phyloP scores from a whole-genome alignment of 1,139 yeast species.

The Candida sanyaensis region DNA sequence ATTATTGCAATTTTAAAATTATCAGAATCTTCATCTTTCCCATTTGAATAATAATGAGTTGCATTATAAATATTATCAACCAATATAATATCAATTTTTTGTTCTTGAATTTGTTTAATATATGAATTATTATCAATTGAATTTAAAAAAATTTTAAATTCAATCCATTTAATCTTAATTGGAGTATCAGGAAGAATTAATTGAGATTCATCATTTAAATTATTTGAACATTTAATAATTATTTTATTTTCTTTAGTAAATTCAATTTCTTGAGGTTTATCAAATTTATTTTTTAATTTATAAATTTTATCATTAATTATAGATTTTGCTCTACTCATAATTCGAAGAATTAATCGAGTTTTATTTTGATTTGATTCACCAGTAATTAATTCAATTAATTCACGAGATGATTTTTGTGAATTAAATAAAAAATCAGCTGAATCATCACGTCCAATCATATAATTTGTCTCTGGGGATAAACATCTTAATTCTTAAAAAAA shows the following conservation, averaged over 20 bases:
- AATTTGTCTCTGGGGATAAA: slow-evolving; percentile 21
- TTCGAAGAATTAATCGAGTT: slow-evolving; percentile 23
- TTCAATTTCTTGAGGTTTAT: slow-evolving; percentile 18
- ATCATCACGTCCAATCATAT: slow-evolving; percentile 33
- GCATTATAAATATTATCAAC: slow-evolving; percentile 21
- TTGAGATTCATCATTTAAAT: background rate
- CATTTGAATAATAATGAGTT: slow-evolving; percentile 23
- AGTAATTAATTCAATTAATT: slow-evolving; percentile 23
- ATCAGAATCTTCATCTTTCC: slow-evolving; percentile 10
- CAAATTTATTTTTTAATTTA: slow-evolving; percentile 22
- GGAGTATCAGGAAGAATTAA: slow-evolving; percentile 13
- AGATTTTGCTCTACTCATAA: slow-evolving; percentile 35
- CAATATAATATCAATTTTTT: slow-evolving; percentile 24
- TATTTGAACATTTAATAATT: slow-evolving; percentile 20
- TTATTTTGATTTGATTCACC: slow-evolving; percentile 14
- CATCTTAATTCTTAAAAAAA: slow-evolving; percentile 7
- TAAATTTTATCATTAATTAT: slow-evolving; percentile 28
- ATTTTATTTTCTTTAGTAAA: slow-evolving; percentile 18
- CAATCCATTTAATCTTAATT: slow-evolving; percentile 25
- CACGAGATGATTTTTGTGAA: slow-evolving; percentile 29
- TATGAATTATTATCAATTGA: background rate
- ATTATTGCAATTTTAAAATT: slow-evolving; percentile 24
- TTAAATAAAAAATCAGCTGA: slow-evolving; percentile 18
- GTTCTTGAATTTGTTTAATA: background rate
- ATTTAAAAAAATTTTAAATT: slow-evolving; percentile 18